These are phyloP conservation scores for Bryoglossum gracile DNA, from an alignment of 495 filamentous ascomycete species.

Conservation along the genomic window DNA sequence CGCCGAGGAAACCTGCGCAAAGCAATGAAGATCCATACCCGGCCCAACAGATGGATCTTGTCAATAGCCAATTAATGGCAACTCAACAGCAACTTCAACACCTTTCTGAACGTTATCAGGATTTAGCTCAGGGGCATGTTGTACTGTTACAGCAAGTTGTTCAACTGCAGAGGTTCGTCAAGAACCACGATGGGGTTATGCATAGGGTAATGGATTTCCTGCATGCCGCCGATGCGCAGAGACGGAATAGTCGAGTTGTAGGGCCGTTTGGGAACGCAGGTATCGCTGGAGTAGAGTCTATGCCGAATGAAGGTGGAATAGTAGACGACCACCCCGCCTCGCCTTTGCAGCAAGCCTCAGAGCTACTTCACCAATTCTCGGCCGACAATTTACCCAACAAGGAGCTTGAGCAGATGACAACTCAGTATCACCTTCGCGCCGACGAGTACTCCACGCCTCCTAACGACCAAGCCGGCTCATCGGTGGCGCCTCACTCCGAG, in stretches of 20 bases:
- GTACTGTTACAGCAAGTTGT: constrained; percentile 83
- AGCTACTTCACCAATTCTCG: constrained; percentile 74
- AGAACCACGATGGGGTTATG: constrained; percentile 52
- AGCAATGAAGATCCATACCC: constrained; percentile 68
- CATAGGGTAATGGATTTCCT: constrained; percentile 67
- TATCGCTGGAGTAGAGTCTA: constrained; percentile 16
- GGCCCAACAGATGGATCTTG: constrained; percentile 79
- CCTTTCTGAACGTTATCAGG: constrained; percentile 76
- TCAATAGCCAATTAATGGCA: constrained; percentile 81
- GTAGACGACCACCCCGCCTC: constrained; percentile 74
- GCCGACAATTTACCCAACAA: constrained; percentile 72
- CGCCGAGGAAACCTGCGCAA: constrained; percentile 67
- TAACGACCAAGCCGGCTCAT: constrained; percentile 16
- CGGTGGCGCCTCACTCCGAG: constrained; percentile 27
- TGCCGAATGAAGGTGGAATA: constrained; percentile 12
- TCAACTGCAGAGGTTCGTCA: constrained; percentile 79
- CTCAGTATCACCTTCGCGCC: constrained; percentile 57
- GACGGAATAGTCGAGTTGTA: constrained; percentile 51
- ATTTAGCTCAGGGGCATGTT: constrained; percentile 77
- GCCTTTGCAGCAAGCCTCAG: constrained; percentile 81
- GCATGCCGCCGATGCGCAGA: constrained; percentile 56
- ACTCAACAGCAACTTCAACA: constrained; percentile 88
- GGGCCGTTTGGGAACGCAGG: constrained; percentile 37
- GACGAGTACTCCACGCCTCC: constrained; percentile 34
- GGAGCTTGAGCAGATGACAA: constrained; percentile 67